A percentile compares a stretch with the other conserved stretches of the same genome.
These are phyloP conservation scores for Colletotrichum tamarilloi DNA, from an alignment of 2,329 filamentous ascomycete species.

Conservation along the genomic window DNA sequence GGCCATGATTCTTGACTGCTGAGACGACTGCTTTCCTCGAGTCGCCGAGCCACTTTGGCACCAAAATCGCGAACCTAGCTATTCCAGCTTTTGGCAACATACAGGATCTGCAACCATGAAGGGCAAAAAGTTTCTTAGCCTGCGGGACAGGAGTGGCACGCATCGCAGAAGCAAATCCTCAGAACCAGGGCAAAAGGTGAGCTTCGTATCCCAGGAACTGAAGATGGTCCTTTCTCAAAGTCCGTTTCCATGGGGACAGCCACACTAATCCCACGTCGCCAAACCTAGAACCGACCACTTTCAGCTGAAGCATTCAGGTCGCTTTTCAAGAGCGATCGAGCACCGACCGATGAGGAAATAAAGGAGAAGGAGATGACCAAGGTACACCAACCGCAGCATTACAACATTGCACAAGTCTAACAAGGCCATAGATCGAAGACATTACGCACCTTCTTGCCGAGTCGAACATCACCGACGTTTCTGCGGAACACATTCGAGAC, in stretches of 20 bases:
- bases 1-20: conserved; percentile 29
- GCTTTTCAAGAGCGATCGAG: conserved; percentile 73
- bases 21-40: conserved; percentile 22
- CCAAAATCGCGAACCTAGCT: not conserved
- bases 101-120: conserved; percentile 56
- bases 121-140: conserved; percentile 75
- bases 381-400: conserved; percentile 45
- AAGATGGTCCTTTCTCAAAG: conserved; percentile 20
- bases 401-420: conserved; percentile 4
- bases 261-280: conserved; percentile 12
- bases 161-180: conserved; percentile 67
- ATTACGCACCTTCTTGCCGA: conserved; percentile 47
- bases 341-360: conserved; percentile 65
- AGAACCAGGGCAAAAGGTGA: conserved; percentile 65
- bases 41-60: conserved; percentile 9
- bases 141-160: conserved; percentile 71
- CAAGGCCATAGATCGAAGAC: conserved; percentile 44
- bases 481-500: conserved; percentile 67
- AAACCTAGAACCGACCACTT: conserved; percentile 59
- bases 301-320: conserved; percentile 69
- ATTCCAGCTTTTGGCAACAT: conserved; percentile 1
- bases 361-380: conserved; percentile 57
- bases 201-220: conserved; percentile 30
- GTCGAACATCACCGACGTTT: conserved; percentile 57
- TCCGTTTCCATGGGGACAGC: not conserved